These are phyloP conservation scores for Elongisporangium senticosum DNA, from an alignment of 352 stramenopile genomes.

Conservation along the genomic window DNA sequence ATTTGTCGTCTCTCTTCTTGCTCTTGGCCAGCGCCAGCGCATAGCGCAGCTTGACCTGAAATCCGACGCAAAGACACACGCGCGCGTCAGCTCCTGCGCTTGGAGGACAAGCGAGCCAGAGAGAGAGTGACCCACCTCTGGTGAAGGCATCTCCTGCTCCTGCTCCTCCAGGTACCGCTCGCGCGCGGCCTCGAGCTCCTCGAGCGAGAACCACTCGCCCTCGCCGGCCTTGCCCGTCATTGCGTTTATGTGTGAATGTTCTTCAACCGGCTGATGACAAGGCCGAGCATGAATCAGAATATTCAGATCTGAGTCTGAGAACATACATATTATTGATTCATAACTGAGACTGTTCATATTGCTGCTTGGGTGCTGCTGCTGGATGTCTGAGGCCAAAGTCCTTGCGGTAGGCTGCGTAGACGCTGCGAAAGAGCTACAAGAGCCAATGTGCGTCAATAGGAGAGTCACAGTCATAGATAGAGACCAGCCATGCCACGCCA, in stretches of 20 bases:
- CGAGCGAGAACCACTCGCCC: conserved; percentile 63
- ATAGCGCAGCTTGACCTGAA: conserved; percentile 67
- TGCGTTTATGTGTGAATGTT: background rate
- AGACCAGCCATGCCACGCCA: background rate
- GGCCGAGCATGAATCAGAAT: background rate
- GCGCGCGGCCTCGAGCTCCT: conserved; percentile 62
- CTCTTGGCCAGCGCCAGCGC: conserved; percentile 71
- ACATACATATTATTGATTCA: background rate
- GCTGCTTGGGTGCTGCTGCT: background rate
- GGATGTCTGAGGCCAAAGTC: conserved; percentile 14
- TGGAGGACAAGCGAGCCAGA: background rate
- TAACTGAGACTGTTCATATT: background rate
- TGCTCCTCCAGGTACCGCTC: conserved; percentile 76
- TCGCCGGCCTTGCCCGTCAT: conserved; percentile 18
- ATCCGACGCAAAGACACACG: background rate
- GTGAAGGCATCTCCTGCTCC: conserved; percentile 63
- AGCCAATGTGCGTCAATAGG: background rate
- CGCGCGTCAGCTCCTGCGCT: background rate
- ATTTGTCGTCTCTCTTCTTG: conserved; percentile 76
- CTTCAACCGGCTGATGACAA: background rate
- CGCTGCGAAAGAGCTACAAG: conserved; percentile 48
- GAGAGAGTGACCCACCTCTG: conserved; percentile 23
- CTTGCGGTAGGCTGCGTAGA: conserved; percentile 47
- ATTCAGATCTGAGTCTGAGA: background rate
- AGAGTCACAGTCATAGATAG: background rate